Evolutionary conservation across 805 yeast species (phyloP), one percentile per base, ranked within the genome.

Genomic region (Candida pseudofarinosa): DNA sequence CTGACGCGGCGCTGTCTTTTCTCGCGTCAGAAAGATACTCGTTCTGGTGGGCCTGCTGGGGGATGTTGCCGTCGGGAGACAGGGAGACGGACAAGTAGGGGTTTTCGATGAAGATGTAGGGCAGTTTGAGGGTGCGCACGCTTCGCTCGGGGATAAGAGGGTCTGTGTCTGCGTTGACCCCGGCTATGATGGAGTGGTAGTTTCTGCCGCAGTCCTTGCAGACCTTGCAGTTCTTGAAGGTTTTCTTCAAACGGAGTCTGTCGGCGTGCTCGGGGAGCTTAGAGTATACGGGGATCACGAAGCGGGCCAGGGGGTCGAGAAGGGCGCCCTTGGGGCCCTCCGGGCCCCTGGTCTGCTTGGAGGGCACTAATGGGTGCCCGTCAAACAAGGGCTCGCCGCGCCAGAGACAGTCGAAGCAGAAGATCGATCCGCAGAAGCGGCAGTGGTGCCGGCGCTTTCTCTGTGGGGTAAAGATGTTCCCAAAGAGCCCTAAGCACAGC

Each of bases 351-450:
- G 17, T 6, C 34, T 7, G 34, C 28, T 23, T 23, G 10, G 28
- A 10, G 28, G 10, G 6, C 10, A 23, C 10, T 10, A 39, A 8
- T 33, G n/a, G 38, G 26, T 14, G 5, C 19, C 35, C 13, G 23
- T 26, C 16, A 33, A 39, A 19, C 20, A 35, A 26, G 14, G 12
- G 20, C 28, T n/a, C n/a, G n/a, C 19, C 20, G 37, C n/a, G 16
- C 39, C 39, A 53, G 19, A 65, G 47, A 43, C 70, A 65, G 26
- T 49, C 51, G 13, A 50, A 57, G 48, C 81, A 76, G 40, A 67
- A 72, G 8, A 74, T 69, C 26, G 62, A 61, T 2, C 81, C 81
- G 54, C 81, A 76, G 45, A 69, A 75, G 14, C 81, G 49, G 49
- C 81, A 76, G 51, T 76, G 81, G 52, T 76, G 81, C 41, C 72